A percentile compares a stretch with the other conserved stretches of the same genome.
These are phyloP conservation scores for Cadophora luteo-olivacea DNA, from an alignment of 2,329 filamentous ascomycete species.

Conservation along the genomic window DNA sequence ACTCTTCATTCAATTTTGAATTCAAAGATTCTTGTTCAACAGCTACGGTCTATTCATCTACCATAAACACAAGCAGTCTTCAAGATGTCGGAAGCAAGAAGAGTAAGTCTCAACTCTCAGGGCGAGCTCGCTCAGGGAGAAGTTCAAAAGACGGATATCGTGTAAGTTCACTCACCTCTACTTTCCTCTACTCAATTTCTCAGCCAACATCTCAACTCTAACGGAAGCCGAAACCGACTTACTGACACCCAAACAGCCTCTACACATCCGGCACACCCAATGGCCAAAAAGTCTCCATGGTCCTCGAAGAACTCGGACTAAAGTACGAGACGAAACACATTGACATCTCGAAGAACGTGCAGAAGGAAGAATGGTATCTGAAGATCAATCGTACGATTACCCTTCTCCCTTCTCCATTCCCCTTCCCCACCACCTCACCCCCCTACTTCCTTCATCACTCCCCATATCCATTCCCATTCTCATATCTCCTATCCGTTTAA, in stretches of 20 bases:
- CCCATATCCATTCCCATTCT: no score
- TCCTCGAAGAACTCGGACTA: constrained; percentile 80
- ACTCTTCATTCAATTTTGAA: no score
- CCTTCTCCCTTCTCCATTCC: not conserved
- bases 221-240: no score
- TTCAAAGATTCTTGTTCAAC: no score
- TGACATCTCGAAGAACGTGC: constrained; percentile 72
- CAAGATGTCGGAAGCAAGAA: not conserved
- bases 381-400: constrained; percentile 77
- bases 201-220: no score
- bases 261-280: constrained; percentile 86
- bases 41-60: no score
- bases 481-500: no score
- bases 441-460: no score
- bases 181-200: no score
- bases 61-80: no score
- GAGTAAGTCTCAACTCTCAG: not conserved
- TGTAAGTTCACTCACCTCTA: constrained; percentile 1
- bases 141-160: constrained; percentile 59
- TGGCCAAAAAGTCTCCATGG: constrained; percentile 84
- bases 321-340: constrained; percentile 76
- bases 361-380: constrained; percentile 85
- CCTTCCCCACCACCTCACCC: not conserved
- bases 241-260: constrained; percentile 57
- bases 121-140: constrained; percentile 1